Percentiles rank a stretch among this genome's conserved stretches.
Conservation (phyloP, 1,284 basidiomycete species). For the Clitocybe nebularis region DNA sequence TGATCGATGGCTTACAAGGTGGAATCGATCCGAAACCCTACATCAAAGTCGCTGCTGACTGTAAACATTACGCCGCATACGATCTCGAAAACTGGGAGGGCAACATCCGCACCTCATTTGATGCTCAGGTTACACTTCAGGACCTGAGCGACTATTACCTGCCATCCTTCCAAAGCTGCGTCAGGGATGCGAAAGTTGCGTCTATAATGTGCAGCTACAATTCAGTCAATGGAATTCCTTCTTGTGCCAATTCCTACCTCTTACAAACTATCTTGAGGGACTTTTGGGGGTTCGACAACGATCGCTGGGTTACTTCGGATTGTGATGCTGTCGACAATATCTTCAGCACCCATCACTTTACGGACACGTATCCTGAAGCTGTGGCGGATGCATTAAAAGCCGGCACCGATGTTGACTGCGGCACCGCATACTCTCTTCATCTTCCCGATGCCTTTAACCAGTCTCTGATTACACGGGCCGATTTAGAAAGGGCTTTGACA, state of each 20-base stretch:
- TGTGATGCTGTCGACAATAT: constrained; percentile 43
- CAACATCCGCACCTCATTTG: constrained; percentile 42
- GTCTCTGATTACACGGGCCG: constrained; percentile 38
- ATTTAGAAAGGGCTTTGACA: constrained; percentile 39
- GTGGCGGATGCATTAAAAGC: constrained; percentile 48
- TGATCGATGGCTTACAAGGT: constrained; percentile 52
- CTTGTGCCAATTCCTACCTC: constrained; percentile 49
- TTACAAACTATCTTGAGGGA: constrained; percentile 50
- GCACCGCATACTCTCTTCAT: constrained; percentile 39
- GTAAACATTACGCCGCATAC: constrained; percentile 58
- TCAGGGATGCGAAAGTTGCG: constrained; percentile 53
- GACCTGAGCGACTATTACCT: constrained; percentile 54
- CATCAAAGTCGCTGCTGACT: constrained; percentile 50
- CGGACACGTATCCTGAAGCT: constrained; percentile 38
- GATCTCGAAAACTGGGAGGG: constrained; percentile 54
- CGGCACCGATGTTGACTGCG: constrained; percentile 55
- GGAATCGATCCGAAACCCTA: constrained; percentile 48
- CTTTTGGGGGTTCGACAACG: constrained; percentile 45
- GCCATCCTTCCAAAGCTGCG: constrained; percentile 52
- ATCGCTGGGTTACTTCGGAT: constrained; percentile 48
- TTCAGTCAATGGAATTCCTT: constrained; percentile 53
- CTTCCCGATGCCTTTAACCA: constrained; percentile 45
- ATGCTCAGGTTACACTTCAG: constrained; percentile 50
- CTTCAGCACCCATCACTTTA: constrained; percentile 44
- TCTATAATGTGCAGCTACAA: constrained; percentile 62